Base-by-base conservation (phyloP, 441 rosid species). In the Codiaeum variegatum region DNA sequence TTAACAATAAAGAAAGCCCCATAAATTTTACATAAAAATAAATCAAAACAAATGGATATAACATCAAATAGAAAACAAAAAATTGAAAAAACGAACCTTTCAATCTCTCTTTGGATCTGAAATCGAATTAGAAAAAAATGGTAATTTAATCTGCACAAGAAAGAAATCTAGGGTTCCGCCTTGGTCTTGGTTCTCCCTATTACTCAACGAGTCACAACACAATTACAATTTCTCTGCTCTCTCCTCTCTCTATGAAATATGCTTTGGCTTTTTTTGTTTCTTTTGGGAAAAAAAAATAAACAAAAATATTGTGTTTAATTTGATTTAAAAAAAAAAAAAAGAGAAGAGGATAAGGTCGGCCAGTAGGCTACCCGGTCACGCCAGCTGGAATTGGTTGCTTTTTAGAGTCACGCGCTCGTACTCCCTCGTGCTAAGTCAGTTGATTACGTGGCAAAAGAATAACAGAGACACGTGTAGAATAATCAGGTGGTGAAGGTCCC, bases 301-400 rank as follows among this genome's bases (percentile, higher is more conserved):
- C 28, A 19, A 49, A 52, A 71, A 72, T 0, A 31, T 24, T 32
- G 56, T 55, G 70, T 13, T 12, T 46, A 46, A 46, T 36, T 36
- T 6, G 38, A 49, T 49, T 49, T 49, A 49, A 54, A 54, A 54
- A n/a, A 54, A 54, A n/a, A 26, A 58, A 23, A 26, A 73, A 65
- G 55, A 70, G 71, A 82, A 85, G 86, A 83, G 88, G 94, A 90
- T 90, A 90, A 90, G 94, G 83, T 84, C 83, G 88, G 85, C 86
- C 91, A 82, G 89, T 76, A 60, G 77, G 49, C 75, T 58, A 40
- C 69, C 83, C 80, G 74, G 91, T 73, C 23, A 77, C 77, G 88
- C 91, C 90, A 89, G 86, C 90, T 88, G 92, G 90, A 80, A 73
- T 19, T 52, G 67, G 68, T 54, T 66, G 76, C 75, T 71, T 69